phyloP scores from a whole-genome alignment of 257 asterid species.

The Agastache rugosa region DNA sequence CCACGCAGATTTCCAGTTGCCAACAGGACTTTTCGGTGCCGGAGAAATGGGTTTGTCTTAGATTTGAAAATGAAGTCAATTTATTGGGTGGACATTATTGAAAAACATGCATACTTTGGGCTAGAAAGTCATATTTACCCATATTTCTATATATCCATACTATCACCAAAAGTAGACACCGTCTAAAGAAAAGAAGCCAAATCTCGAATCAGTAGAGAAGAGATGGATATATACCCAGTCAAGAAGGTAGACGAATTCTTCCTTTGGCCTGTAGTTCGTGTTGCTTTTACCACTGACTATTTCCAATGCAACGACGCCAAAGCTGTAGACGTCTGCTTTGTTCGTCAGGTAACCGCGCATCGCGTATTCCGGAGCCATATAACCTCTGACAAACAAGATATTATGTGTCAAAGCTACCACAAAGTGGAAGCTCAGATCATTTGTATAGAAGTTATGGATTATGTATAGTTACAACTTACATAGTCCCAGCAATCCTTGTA shows the following conservation, averaged over 20 bases:
- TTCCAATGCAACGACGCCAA: constrained; percentile 92
- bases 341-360: constrained; percentile 82
- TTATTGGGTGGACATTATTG: too few species aligned
- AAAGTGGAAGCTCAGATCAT: background rate
- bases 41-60: too few species aligned
- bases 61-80: too few species aligned
- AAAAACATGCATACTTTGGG: too few species aligned
- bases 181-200: background rate
- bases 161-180: too few species aligned
- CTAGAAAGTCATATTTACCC: too few species aligned
- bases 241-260: constrained; percentile 81
- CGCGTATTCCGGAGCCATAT: constrained; percentile 98
- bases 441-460: background rate
- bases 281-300: constrained; percentile 92
- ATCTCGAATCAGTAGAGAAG: constrained; percentile 16
- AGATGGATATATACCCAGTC: constrained; percentile 68
- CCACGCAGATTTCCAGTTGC: too few species aligned
- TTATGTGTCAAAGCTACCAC: background rate
- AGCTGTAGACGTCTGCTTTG: constrained; percentile 95
- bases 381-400: constrained; percentile 60
- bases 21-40: too few species aligned
- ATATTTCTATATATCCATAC: too few species aligned
- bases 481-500: constrained; percentile 91
- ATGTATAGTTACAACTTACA: constrained; percentile 52
- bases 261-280: constrained; percentile 75